Evolutionary conservation across 345 rosid genomes (phyloP), one percentile per base, ranked within the genome.

Genomic region (Linum lewisii): DNA sequence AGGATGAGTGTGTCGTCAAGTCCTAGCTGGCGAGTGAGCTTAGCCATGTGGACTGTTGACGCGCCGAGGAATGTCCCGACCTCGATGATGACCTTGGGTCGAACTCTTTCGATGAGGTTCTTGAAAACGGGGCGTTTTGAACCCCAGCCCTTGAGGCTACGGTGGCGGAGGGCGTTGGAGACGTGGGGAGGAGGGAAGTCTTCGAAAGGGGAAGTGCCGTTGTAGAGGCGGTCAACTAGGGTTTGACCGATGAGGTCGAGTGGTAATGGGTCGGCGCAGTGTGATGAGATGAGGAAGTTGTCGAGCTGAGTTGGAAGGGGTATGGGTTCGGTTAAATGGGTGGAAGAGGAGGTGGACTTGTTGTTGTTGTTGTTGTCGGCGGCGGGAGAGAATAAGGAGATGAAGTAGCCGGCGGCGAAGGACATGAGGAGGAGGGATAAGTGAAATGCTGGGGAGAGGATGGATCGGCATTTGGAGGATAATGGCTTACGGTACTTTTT

Each of bases 41-140:
- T 69, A 29, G 82, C 82, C 89, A 86, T 86, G 77, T 84, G 90
- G 10, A 86, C 79, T 36, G 94, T 81, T 24, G 94, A 86, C 49
- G 94, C 86, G 21, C 94, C 94, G 50, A 83, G 71, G 66, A 86
- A 86, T 5, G 84, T 84, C 2, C 95, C 95, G 18, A 84, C 78
- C 9, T 84, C 95, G 62, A 80, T 73, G 58, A 86, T 76, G 34
- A 82, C 79, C 13, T 54, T 55, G 14, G 95, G 90, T 67, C 68
- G 82, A 56, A 80, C 82, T 59, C 37, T 69, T 5, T 66, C 24
- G 38, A 87, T 80, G 15, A 87, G 73, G 61, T 77, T 59, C 29
- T 62, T 57, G 53, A 86, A 86, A 6, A 86, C 90, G 67, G 74
- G 75, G 18, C 85, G 83, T 71, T 77, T 45, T 0, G 94, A 86